Base-by-base conservation (phyloP, 129 eudicot species). In the carrot (Daucus carota) region DNA sequence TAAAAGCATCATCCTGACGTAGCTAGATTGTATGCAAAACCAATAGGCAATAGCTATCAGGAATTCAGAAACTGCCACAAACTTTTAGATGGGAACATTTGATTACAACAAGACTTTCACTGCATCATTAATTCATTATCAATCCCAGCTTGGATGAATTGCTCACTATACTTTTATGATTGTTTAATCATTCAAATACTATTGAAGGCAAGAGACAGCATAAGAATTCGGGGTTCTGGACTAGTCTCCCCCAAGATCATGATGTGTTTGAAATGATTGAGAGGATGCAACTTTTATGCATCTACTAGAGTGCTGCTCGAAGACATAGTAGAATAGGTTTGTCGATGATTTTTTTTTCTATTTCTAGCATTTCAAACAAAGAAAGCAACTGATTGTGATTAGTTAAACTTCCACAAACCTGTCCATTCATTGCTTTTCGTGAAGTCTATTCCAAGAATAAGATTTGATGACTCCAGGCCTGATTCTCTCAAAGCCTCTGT, bases 371-470 rank as follows among this genome's bases (percentile, higher is more conserved):
- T 57, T 57, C 5, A 11, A 24, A 57, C 15, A 57, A 57, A 24
- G 10, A 22, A 8, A 54, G 24, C 31, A 57, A 31, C n/a, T 57
- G 26, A 9, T 24, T 28, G 62, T 36, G 34, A 22, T 34, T 14
- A 29, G 7, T 63, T 14, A n/a, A 33, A 32, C 46, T 42, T 47
- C 44, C 71, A 83, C 87, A 71, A 22, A 90, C 92, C 96, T 84
- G 92, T 88, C 96, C 96, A 90, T 79, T 90, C 96, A 11, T 90
- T 90, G 81, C 96, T 90, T 82, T 90, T 88, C 4, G 92, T 90
- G 74, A 90, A 90, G 85, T 90, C 96, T 80, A 90, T 84, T 45
- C 91, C 93, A 38, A 88, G 48, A 75, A 90, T 88, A 79, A 90
- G 87, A 80, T 90, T 90, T 70, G 96, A 90, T 29, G 96, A 90